Evolutionary conservation across 2,329 filamentous ascomycete genomes (phyloP).

Genomic region (Alternaria angustiovoidea): DNA sequence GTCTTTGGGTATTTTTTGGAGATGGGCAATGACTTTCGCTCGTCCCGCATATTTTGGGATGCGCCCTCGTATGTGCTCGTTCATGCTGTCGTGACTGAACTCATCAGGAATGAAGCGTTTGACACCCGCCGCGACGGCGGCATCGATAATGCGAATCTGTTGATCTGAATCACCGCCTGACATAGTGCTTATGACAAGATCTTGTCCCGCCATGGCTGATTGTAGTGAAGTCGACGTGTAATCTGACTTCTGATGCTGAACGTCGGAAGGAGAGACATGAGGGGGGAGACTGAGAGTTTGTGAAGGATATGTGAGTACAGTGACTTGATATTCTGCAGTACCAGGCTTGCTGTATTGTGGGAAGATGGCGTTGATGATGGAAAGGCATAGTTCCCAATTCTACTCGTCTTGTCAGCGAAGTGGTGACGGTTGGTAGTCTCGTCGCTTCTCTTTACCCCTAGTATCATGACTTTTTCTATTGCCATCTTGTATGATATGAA

Average conservation of each 20-base stretch:
- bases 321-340: conserved; percentile 20
- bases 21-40: conserved; percentile 41
- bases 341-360: conserved; percentile 1
- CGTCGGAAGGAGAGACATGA: conserved; percentile 11
- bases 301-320: conserved; percentile 38
- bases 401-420: conserved; percentile 20
- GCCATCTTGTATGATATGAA: conserved; percentile 15
- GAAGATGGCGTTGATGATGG: conserved; percentile 37
- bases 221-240: conserved; percentile 43
- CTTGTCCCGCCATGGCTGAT: conserved; percentile 45
- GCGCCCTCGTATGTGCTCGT: conserved; percentile 39
- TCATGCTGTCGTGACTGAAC: conserved; percentile 50
- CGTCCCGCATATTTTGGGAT: conserved; percentile 40
- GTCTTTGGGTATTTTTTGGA: conserved; percentile 24
- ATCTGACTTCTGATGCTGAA: conserved; percentile 38
- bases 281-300: conserved; percentile 31
- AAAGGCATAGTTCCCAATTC: conserved; percentile 35
- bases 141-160: conserved; percentile 50
- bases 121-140: conserved; percentile 51
- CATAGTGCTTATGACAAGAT: conserved; percentile 49
- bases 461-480: conserved; percentile 34
- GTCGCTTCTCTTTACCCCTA: conserved; percentile 35
- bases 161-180: conserved; percentile 36
- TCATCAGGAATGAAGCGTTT: conserved; percentile 54
- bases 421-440: background rate